Evolutionary conservation across 441 rosid genomes (phyloP), one percentile per base, ranked within the genome.

Genomic region (Gossypium laxum): DNA sequence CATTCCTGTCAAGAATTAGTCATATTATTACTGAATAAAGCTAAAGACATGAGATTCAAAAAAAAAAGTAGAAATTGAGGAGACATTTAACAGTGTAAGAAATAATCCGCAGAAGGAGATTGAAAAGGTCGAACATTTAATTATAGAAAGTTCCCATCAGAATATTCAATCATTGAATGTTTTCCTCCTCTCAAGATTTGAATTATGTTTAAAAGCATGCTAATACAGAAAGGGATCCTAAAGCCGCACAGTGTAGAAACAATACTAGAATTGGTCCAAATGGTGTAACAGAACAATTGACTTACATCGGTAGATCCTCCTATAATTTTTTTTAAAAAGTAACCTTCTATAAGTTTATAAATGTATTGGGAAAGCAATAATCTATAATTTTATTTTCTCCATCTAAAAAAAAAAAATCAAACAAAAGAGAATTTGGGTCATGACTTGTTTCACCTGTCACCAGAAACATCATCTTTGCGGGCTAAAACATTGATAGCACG

Each of bases 401-500:
- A 64, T 64, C 15, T 52, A n/a, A 51, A 24, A 80, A 62, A 59
- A 19, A 30, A 32, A 32, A 58, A 72, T n/a, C 17, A 61, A 67
- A 38, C 12, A 15, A 10, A 30, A 54, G 12, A 54, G 52, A 63
- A 52, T 14, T 30, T 26, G 8, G 38, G 55, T 12, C 51, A 57
- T 41, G 18, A 74, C 51, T 52, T 24, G 59, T 11, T 72, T 84
- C 71, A 90, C 98, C 95, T 84, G 78, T 82, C 78, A 64, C 71
- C 62, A 77, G 90, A 85, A 19, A 85, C 73, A 74, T 85, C 94
- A 81, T 88, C 99, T 76, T 79, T 87, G 80, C 88, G 91, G 70
- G 87, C 86, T 47, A 92, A 83, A 77, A 89, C 83, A 51, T 85
- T 84, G 82, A 91, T 86, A 77, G 99, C 99, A 22, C 71, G 93